Conservation (phyloP, 1,284 basidiomycete genomes). For the Austroboletus niveus region DNA sequence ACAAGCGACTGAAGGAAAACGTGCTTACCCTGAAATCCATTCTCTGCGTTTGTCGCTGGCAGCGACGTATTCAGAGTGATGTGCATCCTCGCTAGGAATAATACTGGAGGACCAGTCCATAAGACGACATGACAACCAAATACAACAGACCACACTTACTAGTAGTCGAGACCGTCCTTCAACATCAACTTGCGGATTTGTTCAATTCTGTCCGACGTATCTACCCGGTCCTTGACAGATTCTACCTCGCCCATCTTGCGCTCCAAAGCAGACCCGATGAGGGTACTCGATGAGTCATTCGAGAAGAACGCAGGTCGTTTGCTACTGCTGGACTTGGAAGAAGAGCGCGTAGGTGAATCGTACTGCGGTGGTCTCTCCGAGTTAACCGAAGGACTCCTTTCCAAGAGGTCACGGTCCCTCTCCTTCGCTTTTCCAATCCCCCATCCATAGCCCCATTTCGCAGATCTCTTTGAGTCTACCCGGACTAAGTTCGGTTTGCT, state of each 20-base stretch:
- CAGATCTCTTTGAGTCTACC: constrained; percentile 49
- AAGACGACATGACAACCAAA: constrained; percentile 7
- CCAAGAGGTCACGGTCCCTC: constrained; percentile 38
- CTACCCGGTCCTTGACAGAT: constrained; percentile 47
- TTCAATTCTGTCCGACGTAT: constrained; percentile 61
- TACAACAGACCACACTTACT: constrained; percentile 52
- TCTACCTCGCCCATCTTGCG: constrained; percentile 66
- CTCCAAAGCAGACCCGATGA: constrained; percentile 67
- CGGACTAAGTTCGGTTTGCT: constrained; percentile 44
- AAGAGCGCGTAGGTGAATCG: constrained; percentile 37
- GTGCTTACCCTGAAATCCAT: constrained; percentile 76
- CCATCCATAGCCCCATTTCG: constrained; percentile 68
- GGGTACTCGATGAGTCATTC: constrained; percentile 65
- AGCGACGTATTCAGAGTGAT: constrained; percentile 87
- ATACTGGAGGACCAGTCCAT: constrained; percentile 40
- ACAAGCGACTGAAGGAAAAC: neutral
- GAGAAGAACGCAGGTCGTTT: constrained; percentile 48
- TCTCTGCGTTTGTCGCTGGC: constrained; percentile 78
- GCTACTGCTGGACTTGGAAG: constrained; percentile 39
- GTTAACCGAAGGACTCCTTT: constrained; percentile 42
- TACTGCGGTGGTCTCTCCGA: constrained; percentile 38
- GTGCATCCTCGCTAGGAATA: constrained; percentile 84
- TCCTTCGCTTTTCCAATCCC: constrained; percentile 57
- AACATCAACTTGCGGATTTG: constrained; percentile 69
- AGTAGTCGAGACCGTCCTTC: constrained; percentile 79